Evolutionary conservation across 2,329 filamentous ascomycete genomes (phyloP).

Genomic region (Escovopsis sp.): DNA sequence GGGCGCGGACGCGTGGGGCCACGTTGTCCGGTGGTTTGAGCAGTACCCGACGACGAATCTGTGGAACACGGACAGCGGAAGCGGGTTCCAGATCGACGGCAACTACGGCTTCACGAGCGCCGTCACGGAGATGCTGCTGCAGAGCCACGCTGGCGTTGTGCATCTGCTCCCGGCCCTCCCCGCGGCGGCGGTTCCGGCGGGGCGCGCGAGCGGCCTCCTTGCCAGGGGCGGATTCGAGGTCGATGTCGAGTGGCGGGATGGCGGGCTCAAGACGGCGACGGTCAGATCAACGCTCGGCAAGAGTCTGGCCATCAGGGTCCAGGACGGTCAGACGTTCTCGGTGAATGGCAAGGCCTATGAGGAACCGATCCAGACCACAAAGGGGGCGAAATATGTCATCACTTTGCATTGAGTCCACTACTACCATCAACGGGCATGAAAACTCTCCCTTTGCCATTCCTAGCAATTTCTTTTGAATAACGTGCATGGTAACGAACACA

Average conservation of each 20-base stretch:
- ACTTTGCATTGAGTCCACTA: background rate
- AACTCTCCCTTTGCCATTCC: no score
- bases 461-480: no score
- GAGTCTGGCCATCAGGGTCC: slow-evolving; percentile 9
- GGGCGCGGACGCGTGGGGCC: slow-evolving; percentile 15
- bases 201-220: slow-evolving; percentile 9
- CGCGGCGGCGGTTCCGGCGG: slow-evolving; percentile 7
- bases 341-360: slow-evolving; percentile 9
- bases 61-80: slow-evolving; percentile 20
- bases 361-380: slow-evolving; percentile 2
- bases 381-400: slow-evolving; percentile 3
- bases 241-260: slow-evolving; percentile 9
- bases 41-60: slow-evolving; percentile 16
- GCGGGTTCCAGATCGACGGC: slow-evolving; percentile 33
- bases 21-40: slow-evolving; percentile 14
- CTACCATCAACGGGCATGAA: background rate
- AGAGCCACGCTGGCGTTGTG: slow-evolving; percentile 18
- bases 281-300: slow-evolving; percentile 11
- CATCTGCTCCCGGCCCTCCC: slow-evolving; percentile 15
- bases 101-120: slow-evolving; percentile 32
- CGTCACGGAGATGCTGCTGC: slow-evolving; percentile 29
- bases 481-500: no score
- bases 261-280: slow-evolving; percentile 8
- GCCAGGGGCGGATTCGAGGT: slow-evolving; percentile 11
- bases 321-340: slow-evolving; percentile 6